Evolutionary conservation across 2,329 filamentous ascomycete species (phyloP).

Genomic region (Thermomyces lanuginosus): DNA sequence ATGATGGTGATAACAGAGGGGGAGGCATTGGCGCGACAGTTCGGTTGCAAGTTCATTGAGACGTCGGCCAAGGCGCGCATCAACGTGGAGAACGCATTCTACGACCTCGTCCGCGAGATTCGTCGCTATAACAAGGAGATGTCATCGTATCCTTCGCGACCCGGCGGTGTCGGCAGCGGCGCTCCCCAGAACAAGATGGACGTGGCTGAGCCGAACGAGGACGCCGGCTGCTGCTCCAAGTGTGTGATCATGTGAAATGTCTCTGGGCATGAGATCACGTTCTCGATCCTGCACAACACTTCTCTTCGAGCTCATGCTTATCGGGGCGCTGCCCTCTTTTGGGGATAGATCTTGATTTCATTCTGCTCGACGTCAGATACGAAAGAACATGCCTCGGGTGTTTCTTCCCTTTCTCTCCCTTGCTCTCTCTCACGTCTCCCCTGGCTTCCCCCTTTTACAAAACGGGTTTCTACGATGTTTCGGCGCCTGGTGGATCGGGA

Average conservation of each 20-base stretch:
- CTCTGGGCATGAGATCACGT: too few relatives aligned
- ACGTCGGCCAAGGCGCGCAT: slow-evolving; percentile 95
- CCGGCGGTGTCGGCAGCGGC: slow-evolving; percentile 45
- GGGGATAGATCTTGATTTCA: too few relatives aligned
- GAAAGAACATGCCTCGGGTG: slow-evolving; percentile 8
- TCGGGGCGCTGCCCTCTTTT: too few relatives aligned
- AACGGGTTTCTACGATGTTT: neutral
- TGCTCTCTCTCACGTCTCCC: neutral
- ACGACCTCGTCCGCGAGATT: slow-evolving; percentile 95
- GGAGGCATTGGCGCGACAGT: slow-evolving; percentile 65
- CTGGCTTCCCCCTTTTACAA: neutral
- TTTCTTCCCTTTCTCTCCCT: slow-evolving; percentile 1
- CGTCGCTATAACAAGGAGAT: slow-evolving; percentile 97
- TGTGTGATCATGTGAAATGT: slow-evolving; percentile 74
- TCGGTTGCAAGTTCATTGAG: slow-evolving; percentile 97
- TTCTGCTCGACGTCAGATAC: slow-evolving; percentile 9
- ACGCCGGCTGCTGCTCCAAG: slow-evolving; percentile 61
- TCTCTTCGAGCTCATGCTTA: too few relatives aligned
- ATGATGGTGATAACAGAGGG: slow-evolving; percentile 48
- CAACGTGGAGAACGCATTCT: slow-evolving; percentile 97
- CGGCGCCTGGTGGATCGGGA: slow-evolving; percentile 1
- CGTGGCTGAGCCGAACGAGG: slow-evolving; percentile 41
- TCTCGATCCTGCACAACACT: too few relatives aligned
- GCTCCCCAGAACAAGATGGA: slow-evolving; percentile 55
- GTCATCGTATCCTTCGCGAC: slow-evolving; percentile 65